These are phyloP conservation scores for Nicotiana paniculata DNA, from an alignment of 257 asterid species.

Conservation along the genomic window DNA sequence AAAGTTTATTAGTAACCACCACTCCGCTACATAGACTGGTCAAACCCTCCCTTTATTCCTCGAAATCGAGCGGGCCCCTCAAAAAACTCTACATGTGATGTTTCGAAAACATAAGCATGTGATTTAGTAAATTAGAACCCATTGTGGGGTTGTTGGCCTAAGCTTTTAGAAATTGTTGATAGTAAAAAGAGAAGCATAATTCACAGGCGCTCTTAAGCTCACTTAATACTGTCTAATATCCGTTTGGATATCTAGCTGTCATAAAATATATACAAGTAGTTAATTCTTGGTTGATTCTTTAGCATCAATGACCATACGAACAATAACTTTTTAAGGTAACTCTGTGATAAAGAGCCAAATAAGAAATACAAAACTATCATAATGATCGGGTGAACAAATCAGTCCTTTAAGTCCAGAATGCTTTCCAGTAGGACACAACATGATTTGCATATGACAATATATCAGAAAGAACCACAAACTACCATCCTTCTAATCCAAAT, in stretches of 20 bases:
- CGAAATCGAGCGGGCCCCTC: too few species aligned
- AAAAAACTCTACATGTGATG: too few species aligned
- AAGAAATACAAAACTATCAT: not conserved
- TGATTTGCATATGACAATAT: conserved; percentile 1
- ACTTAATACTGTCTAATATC: not conserved
- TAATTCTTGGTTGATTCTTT: not conserved
- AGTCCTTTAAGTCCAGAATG: not conserved
- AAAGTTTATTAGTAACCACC: not conserved
- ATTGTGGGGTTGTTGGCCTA: not conserved
- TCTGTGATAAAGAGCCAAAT: not conserved
- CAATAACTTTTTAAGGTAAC: not conserved
- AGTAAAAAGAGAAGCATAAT: not conserved
- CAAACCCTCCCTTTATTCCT: too few species aligned
- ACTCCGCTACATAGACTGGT: not conserved
- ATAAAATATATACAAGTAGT: not conserved
- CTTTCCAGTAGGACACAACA: not conserved
- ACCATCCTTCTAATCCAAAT: conserved; percentile 2
- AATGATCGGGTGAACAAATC: not conserved
- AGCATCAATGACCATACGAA: not conserved
- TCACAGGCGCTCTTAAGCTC: not conserved
- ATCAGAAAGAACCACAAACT: conserved; percentile 6
- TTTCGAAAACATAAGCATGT: too few species aligned
- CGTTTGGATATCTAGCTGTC: not conserved
- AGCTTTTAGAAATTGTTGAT: not conserved
- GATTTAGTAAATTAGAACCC: too few species aligned